Conservation (phyloP, 1,284 basidiomycete species). For the Mixia osmundae region DNA sequence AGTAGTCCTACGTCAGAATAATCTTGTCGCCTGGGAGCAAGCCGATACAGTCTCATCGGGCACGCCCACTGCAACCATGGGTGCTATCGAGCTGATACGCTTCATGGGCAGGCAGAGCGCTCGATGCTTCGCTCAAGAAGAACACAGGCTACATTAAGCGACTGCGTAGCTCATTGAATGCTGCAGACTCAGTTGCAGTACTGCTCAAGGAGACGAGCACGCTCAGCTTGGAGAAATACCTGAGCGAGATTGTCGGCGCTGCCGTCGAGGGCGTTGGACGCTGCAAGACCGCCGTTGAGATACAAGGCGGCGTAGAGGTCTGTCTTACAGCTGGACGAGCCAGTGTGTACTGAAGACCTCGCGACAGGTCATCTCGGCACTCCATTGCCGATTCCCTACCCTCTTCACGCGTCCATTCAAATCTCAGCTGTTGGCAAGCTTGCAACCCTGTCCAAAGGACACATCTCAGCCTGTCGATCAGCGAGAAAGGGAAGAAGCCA, state of each 20-base stretch:
- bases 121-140: constrained; percentile 79
- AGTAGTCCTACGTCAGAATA: too few species aligned
- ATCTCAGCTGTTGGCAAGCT: constrained; percentile 33
- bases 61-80: background rate
- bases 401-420: constrained; percentile 52
- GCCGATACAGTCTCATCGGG: too few species aligned
- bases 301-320: constrained; percentile 78
- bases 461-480: too few species aligned
- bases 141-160: constrained; percentile 83
- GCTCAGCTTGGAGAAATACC: constrained; percentile 79
- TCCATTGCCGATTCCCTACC: constrained; percentile 67
- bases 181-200: constrained; percentile 47
- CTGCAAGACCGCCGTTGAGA: constrained; percentile 70
- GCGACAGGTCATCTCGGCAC: constrained; percentile 54
- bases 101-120: too few species aligned
- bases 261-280: constrained; percentile 58
- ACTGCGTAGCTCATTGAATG: constrained; percentile 50
- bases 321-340: constrained; percentile 15
- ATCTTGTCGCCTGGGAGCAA: too few species aligned
- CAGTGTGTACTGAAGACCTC: background rate
- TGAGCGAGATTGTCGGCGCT: constrained; percentile 78
- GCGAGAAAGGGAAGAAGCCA: constrained; percentile 74
- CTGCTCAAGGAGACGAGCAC: constrained; percentile 75
- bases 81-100: background rate
- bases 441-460: too few species aligned